Evolutionary conservation across 805 yeast species (phyloP).

Genomic region (Cyberlindnera mississippiensis): DNA sequence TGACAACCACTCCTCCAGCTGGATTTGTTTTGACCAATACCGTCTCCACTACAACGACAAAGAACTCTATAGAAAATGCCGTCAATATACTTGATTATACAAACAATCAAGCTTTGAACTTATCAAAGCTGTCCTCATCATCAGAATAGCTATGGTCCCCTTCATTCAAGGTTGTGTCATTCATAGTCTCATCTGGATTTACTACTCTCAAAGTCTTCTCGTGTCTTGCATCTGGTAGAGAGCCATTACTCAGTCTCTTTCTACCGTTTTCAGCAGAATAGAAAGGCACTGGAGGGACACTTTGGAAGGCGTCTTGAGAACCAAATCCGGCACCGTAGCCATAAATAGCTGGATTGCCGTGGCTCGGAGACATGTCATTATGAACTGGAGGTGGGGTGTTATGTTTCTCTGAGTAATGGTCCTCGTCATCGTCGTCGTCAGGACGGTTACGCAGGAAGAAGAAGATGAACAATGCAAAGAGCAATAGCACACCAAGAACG

Average conservation of each 20-base stretch:
- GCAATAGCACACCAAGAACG: conserved; percentile 41
- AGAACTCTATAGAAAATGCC: too few species aligned
- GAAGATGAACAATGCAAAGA: conserved; percentile 25
- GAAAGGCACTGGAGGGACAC: conserved; percentile 16
- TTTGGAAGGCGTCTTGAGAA: conserved; percentile 11
- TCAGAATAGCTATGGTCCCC: conserved; percentile 12
- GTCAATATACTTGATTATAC: too few species aligned
- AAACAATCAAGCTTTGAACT: background rate
- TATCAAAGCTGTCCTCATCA: conserved; percentile 12
- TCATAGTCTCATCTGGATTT: conserved; percentile 35
- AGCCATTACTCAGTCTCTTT: conserved; percentile 50
- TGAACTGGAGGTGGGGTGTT: conserved; percentile 13
- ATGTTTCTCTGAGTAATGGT: conserved; percentile 13
- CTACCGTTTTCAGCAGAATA: conserved; percentile 33
- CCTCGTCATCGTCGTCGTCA: conserved; percentile 20
- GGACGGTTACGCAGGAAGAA: conserved; percentile 19
- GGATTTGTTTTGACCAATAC: too few species aligned
- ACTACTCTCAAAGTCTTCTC: conserved; percentile 48
- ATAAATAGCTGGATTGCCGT: background rate
- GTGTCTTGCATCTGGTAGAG: conserved; percentile 48
- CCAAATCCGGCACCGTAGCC: conserved; percentile 9
- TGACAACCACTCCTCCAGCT: too few species aligned
- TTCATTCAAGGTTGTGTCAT: conserved; percentile 14
- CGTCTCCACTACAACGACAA: too few species aligned
- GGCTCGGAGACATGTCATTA: conserved; percentile 13